Conservation (phyloP, 202 grass and related monocot genomes). For the Cymbopogon flexuosus region DNA sequence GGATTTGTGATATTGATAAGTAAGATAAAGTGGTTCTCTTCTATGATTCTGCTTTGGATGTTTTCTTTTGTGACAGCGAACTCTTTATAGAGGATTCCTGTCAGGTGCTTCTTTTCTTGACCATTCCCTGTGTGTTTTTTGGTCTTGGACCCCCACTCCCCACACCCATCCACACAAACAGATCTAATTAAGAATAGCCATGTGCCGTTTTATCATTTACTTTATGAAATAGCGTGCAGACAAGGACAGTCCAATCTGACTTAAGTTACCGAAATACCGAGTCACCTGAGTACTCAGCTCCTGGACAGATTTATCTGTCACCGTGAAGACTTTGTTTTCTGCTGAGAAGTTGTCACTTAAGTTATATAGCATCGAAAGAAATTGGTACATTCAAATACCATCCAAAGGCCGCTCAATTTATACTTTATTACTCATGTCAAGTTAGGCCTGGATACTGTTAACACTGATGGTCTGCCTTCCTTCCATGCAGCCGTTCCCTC, state of each 20-base stretch:
- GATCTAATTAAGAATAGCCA: background rate
- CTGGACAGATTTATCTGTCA: background rate
- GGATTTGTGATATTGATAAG: background rate
- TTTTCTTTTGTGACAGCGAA: background rate
- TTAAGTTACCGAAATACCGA: background rate
- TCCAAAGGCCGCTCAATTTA: background rate
- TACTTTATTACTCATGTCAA: no score
- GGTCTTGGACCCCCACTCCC: background rate
- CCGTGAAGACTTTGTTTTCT: background rate
- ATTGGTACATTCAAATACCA: background rate
- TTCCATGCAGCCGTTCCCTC: background rate
- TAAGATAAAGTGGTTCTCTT: background rate
- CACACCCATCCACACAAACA: background rate
- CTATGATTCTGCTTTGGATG: background rate
- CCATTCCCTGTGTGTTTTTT: background rate
- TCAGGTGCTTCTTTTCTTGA: conserved; percentile 5
- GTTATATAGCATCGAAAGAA: background rate
- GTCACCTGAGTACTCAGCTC: background rate
- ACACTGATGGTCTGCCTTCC: no score
- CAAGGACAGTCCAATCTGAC: background rate
- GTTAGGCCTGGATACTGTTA: no score
- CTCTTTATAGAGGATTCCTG: background rate
- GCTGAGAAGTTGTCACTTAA: background rate
- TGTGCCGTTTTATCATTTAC: background rate
- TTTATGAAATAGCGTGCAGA: background rate